These are phyloP conservation scores for Penicillium ochrochloron DNA, from an alignment of 495 filamentous ascomycete genomes.

Conservation along the genomic window DNA sequence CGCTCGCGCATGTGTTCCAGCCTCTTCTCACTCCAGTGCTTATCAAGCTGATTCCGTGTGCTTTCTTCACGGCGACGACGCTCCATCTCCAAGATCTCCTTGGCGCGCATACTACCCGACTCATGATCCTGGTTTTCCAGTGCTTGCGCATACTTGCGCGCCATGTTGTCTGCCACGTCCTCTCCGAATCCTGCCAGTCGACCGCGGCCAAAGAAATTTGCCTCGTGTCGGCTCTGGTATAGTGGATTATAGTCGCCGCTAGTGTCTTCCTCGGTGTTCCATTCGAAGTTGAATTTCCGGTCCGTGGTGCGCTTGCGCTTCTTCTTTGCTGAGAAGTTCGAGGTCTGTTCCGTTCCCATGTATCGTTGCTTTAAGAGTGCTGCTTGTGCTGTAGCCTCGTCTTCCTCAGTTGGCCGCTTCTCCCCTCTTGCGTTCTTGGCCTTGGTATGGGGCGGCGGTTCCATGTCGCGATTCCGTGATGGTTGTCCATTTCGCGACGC, in stretches of 20 bases:
- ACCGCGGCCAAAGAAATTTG: constrained; percentile 80
- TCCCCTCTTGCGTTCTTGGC: constrained; percentile 45
- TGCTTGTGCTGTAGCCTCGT: constrained; percentile 69
- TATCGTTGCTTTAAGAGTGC: constrained; percentile 80
- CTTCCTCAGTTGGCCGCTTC: constrained; percentile 63
- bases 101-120: constrained; percentile 75
- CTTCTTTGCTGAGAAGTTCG: constrained; percentile 94
- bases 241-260: constrained; percentile 88
- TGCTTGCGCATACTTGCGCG: constrained; percentile 75
- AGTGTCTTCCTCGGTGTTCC: constrained; percentile 96
- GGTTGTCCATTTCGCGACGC: constrained; percentile 51
- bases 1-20: constrained; percentile 96
- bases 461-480: constrained; percentile 58
- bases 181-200: constrained; percentile 83
- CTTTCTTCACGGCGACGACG: constrained; percentile 75
- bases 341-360: constrained; percentile 88
- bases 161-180: constrained; percentile 69
- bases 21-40: constrained; percentile 98
- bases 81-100: constrained; percentile 88
- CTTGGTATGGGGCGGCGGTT: constrained; percentile 55
- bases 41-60: constrained; percentile 71
- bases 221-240: constrained; percentile 74
- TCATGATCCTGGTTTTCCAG: constrained; percentile 80
- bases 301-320: constrained; percentile 92
- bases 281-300: constrained; percentile 99